phyloP scores from a whole-genome alignment of 2,329 filamentous ascomycete species.

The Colletotrichum theobromicola region DNA sequence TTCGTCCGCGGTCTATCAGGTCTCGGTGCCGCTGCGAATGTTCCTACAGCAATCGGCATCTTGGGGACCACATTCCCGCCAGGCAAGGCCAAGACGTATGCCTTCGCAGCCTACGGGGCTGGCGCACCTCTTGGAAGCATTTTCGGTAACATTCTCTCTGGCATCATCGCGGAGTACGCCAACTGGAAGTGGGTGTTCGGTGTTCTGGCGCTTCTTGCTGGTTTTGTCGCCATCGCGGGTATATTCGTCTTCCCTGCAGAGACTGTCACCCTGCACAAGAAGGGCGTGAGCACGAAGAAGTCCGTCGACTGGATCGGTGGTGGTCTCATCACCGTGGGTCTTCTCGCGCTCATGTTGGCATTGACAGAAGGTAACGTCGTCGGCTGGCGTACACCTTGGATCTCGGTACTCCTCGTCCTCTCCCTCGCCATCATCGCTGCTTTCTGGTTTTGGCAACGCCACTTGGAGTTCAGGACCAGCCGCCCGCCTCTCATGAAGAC shows the following conservation, averaged over 20 bases:
- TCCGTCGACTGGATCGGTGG: conserved; percentile 73
- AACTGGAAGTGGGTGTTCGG: conserved; percentile 74
- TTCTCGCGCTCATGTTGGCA: conserved; percentile 69
- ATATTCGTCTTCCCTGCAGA: conserved; percentile 65
- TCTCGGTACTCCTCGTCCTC: conserved; percentile 63
- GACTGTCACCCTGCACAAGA: conserved; percentile 34
- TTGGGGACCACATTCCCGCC: conserved; percentile 71
- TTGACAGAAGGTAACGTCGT: conserved; percentile 73
- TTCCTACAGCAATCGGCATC: conserved; percentile 74
- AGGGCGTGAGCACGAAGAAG: conserved; percentile 38
- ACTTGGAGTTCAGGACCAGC: conserved; percentile 57
- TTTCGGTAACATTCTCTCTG: conserved; percentile 69
- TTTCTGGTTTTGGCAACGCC: conserved; percentile 67
- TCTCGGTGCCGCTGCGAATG: conserved; percentile 71
- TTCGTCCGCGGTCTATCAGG: conserved; percentile 71
- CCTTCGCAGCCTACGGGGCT: conserved; percentile 68
- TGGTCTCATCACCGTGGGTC: conserved; percentile 63
- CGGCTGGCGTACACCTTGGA: conserved; percentile 69
- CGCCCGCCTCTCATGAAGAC: conserved; percentile 69
- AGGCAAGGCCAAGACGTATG: conserved; percentile 73
- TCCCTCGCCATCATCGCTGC: conserved; percentile 59
- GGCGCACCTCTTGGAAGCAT: conserved; percentile 69
- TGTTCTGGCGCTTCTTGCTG: conserved; percentile 64
- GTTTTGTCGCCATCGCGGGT: conserved; percentile 59
- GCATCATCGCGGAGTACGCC: conserved; percentile 66